Base-by-base conservation (phyloP, 2,329 filamentous ascomycete genomes). In the Lachnellula hyalina region DNA sequence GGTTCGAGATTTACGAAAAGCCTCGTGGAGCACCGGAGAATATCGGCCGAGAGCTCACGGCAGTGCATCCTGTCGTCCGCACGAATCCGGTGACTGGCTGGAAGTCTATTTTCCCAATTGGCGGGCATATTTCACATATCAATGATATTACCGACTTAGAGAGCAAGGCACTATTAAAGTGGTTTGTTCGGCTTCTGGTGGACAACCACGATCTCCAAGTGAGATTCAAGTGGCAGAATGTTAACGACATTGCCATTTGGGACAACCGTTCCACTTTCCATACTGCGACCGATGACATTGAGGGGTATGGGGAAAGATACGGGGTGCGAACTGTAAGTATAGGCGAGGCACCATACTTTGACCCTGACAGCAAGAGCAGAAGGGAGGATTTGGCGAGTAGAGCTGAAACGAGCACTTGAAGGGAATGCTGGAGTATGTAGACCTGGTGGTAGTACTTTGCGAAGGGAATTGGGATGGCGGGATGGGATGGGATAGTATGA, bases 151-250 rank as follows among this genome's bases (percentile, higher is more conserved):
- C 72, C 0, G 69, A 75, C 4, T 70, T 72, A 2, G 80, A 83
- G 69, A 77, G 74, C 56, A 68, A 72, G 51, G 66, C 73, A 49
- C 68, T 83, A 21, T 68, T 82, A 5, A 65, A 74, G n/a, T 80
- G 77, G 76, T 80, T 83, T 56, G 66, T 74, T 4, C 68, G 74
- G 19, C 67, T 82, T 15, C 68, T 83, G 4, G 69, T 74, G 34
- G 75, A 81, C 65, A 81, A 82, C 63, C 79, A 83, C 61, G 78
- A 82, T 62, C 66, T 82, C 49, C 80, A 83, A 66, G 75, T 80
- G 19, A 40, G 69, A 9, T 47, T 65, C 35, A 63, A 61, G 25
- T 71, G 67, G 69, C 59, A 67, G 58, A 61, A 64, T 49, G 41
- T 53, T 11, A 68, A 70, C 49, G 70, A 71, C 53, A 53, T 69